Evolutionary conservation across 352 stramenopile genomes (phyloP), one percentile per base, ranked within the genome.

Genomic region (Pythium volutum): DNA sequence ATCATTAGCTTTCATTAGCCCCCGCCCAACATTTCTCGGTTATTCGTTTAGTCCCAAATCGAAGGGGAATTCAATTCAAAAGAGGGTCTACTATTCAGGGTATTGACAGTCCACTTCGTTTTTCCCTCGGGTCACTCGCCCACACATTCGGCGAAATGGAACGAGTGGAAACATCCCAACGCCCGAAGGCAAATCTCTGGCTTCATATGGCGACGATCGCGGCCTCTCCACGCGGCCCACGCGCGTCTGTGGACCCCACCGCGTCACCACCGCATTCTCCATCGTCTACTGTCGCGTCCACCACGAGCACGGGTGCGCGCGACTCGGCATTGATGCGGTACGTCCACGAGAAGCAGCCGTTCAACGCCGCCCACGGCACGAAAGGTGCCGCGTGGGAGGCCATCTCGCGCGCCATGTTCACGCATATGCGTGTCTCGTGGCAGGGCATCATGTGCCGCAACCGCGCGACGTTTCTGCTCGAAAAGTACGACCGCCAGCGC

Each of bases 341-440:
- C 15, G 42, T 64, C 46, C 47, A 33, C 25, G 38, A 58, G 20
- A 43, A 54, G 4, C 11, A 53, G n/a, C 57, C 57, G 20, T 42
- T 52, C 27, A 20, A 46, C 34, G 57, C 57, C 2, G 33, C 57
- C 12, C 49, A 49, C n/a, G 57, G 57, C 57, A 38, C 36, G 9
- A 64, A 64, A 22, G 57, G 57, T 26, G 41, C 29, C 2, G 57
- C 29, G 9, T 64, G 57, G 57, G 48, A 54, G 7, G 48, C 54
- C 38, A 22, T 58, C n/a, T 31, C 38, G 48, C 57, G 31, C 29
- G 57, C 48, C 18, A 16, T 47, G 23, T 20, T 49, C 5, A 11
- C 22, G 3, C 16, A 26, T 20, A 29, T 16, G 16, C 38, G 52
- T n/a, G 27, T 25, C 0, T 11, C 11, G n/a, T 64, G 57, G 57